Percentiles rank a stretch among this genome's conserved stretches.
phyloP scores from a whole-genome alignment of 2,329 filamentous ascomycete species.

The Fusarium sp. region DNA sequence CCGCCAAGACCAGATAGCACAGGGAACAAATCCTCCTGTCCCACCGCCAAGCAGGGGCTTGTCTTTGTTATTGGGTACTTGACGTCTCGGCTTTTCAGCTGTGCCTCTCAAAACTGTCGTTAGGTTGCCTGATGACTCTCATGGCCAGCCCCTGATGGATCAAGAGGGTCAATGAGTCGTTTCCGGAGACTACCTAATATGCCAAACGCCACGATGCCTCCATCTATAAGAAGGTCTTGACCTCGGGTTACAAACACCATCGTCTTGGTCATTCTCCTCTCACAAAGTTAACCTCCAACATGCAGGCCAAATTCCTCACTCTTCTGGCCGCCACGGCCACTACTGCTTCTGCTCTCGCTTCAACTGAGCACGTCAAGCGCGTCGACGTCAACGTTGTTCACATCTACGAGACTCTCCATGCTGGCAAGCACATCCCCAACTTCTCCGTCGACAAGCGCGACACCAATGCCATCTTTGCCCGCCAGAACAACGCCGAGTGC shows the following conservation, averaged over 20 bases:
- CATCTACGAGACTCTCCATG: constrained; percentile 27
- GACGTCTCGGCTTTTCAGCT: background rate
- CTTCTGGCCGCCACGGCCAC: constrained; percentile 23
- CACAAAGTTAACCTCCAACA: constrained; percentile 1
- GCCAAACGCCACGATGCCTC: background rate
- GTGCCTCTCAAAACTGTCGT: constrained; percentile 12
- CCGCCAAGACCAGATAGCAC: background rate
- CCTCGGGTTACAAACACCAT: too few species aligned
- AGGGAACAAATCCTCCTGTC: background rate
- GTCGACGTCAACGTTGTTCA: constrained; percentile 30
- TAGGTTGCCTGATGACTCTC: constrained; percentile 2
- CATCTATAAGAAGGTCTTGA: constrained; percentile 9
- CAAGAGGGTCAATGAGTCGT: background rate
- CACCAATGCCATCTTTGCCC: constrained; percentile 15
- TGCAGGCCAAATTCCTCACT: constrained; percentile 17
- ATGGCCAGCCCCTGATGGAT: background rate
- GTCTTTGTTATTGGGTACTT: background rate
- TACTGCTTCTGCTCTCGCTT: constrained; percentile 3
- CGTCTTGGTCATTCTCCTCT: background rate
- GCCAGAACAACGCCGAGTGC: constrained; percentile 9
- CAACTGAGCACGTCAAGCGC: constrained; percentile 2
- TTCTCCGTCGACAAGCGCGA: constrained; percentile 27
- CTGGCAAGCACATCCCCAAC: constrained; percentile 13
- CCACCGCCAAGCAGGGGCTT: constrained; percentile 1
- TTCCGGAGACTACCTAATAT: background rate